Conservation (phyloP, 2,329 filamentous ascomycete genomes). For the Grosmannia clavigera region DNA sequence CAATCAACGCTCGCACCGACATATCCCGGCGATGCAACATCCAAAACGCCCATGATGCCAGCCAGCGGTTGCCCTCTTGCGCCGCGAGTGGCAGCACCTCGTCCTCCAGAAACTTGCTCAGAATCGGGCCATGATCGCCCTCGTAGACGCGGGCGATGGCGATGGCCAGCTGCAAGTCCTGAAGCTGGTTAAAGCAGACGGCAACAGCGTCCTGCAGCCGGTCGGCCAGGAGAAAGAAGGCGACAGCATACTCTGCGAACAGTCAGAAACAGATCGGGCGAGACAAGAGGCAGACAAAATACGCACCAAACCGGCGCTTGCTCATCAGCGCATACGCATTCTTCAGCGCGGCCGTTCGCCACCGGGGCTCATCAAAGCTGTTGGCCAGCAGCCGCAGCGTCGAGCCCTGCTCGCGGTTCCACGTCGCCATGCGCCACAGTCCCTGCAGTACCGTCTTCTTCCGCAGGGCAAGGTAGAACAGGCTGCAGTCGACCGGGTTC, state of each 20-base stretch:
- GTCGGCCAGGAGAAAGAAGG: constrained; percentile 88
- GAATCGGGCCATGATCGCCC: constrained; percentile 64
- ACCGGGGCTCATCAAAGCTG: constrained; percentile 77
- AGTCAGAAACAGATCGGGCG: not conserved
- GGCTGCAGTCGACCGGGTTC: constrained; percentile 79
- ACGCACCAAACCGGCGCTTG: constrained; percentile 66
- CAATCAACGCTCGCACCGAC: constrained; percentile 72
- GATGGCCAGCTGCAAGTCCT: constrained; percentile 81
- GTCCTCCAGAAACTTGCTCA: constrained; percentile 64
- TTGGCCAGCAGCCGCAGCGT: constrained; percentile 76
- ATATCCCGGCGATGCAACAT: constrained; percentile 72
- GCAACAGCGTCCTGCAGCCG: constrained; percentile 74
- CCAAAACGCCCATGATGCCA: constrained; percentile 93
- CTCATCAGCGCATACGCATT: constrained; percentile 94
- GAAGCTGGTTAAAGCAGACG: constrained; percentile 74
- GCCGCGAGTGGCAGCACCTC: constrained; percentile 68
- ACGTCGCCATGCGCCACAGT: constrained; percentile 86
- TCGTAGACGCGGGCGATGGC: constrained; percentile 80
- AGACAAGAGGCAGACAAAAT: not conserved
- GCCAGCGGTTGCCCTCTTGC: constrained; percentile 78
- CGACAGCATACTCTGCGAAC: constrained; percentile 72
- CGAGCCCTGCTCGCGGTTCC: constrained; percentile 73
- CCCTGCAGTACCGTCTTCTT: constrained; percentile 88
- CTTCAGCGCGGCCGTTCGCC: constrained; percentile 82
- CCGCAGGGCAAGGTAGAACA: constrained; percentile 80